A percentile compares a stretch with the other conserved stretches of the same genome.
Evolutionary conservation across 2,329 filamentous ascomycete species (phyloP).

Genomic region (Drechslerella dactyloides): DNA sequence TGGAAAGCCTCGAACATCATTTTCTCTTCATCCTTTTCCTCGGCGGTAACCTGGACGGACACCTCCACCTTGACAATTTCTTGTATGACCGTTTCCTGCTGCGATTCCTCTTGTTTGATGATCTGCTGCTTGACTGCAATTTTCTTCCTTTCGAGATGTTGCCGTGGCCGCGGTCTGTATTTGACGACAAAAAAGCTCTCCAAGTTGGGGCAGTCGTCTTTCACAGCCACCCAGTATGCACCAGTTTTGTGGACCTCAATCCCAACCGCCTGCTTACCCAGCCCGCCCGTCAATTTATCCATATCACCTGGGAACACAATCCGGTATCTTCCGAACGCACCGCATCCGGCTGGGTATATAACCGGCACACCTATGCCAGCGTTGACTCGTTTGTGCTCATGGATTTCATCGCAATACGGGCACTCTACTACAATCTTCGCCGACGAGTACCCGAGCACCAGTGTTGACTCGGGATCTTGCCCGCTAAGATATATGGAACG

Average conservation of each 20-base stretch:
- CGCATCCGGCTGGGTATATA: conserved; percentile 35
- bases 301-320: conserved; percentile 43
- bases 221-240: conserved; percentile 36
- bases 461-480: conserved; percentile 21
- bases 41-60: background rate
- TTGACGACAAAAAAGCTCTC: conserved; percentile 39
- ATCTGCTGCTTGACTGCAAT: conserved; percentile 15
- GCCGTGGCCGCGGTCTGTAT: conserved; percentile 30
- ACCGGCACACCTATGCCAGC: conserved; percentile 33
- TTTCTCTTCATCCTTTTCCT: conserved; percentile 10
- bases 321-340: conserved; percentile 31
- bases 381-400: conserved; percentile 31
- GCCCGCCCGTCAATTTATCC: conserved; percentile 20
- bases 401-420: conserved; percentile 39
- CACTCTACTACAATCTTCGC: conserved; percentile 39
- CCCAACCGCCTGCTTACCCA: conserved; percentile 35
- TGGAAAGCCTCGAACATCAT: conserved; percentile 38
- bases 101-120: background rate
- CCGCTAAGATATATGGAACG: conserved; percentile 21
- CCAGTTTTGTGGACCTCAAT: conserved; percentile 35
- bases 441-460: conserved; percentile 35
- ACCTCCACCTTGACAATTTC: conserved; percentile 15
- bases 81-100: background rate
- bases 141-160: background rate
- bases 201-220: conserved; percentile 21